A percentile compares a stretch with the other conserved stretches of the same genome.
Evolutionary conservation across 2,329 filamentous ascomycete genomes (phyloP).

Genomic region (Paracoccidioides brasiliensis): DNA sequence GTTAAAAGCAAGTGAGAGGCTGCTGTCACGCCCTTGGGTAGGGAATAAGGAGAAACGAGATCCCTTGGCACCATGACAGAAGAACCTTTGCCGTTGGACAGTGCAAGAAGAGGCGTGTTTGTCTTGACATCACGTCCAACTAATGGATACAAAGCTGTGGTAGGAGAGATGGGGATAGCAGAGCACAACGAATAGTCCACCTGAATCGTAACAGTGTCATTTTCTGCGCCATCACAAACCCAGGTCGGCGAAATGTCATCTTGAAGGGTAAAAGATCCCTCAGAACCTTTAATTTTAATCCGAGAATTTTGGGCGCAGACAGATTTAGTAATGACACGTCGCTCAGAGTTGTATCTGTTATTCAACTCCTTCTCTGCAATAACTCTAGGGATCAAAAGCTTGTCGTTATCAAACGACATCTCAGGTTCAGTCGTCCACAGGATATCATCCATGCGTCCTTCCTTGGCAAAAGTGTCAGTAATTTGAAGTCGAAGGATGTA

Average conservation of each 20-base stretch:
- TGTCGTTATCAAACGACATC: conserved; percentile 2
- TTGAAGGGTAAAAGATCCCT: neutral
- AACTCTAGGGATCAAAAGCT: conserved; percentile 7
- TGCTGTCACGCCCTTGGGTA: neutral
- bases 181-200: neutral
- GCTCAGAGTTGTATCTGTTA: conserved; percentile 7
- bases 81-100: neutral
- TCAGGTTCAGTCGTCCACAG: conserved; percentile 10
- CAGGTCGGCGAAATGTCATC: neutral
- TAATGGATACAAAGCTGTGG: neutral
- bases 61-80: neutral
- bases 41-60: neutral
- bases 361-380: conserved; percentile 4
- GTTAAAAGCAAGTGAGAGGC: neutral
- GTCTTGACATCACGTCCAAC: neutral
- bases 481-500: conserved; percentile 7
- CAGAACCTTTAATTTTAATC: neutral
- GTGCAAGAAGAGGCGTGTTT: neutral
- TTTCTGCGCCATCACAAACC: neutral
- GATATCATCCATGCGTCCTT: neutral
- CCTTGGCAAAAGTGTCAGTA: conserved; percentile 2
- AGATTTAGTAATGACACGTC: conserved; percentile 6
- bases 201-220: neutral
- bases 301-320: neutral
- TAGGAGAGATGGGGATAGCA: neutral